Conservation (phyloP, 257 asterid genomes). For the Solanum megistacrolobum region DNA sequence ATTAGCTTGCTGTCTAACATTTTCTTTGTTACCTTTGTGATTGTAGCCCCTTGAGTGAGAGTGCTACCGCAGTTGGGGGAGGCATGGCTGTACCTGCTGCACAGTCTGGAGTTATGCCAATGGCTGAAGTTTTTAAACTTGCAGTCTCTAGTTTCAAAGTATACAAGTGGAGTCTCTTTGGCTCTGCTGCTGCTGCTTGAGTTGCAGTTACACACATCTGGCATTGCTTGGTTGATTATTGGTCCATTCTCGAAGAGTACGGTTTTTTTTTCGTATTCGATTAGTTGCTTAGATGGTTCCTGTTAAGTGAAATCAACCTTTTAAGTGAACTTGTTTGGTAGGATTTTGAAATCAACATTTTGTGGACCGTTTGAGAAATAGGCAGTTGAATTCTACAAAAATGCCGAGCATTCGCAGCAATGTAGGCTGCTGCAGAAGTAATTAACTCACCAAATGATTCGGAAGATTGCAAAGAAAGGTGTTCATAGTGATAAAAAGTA, state of each 20-base stretch:
- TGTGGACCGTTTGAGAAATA: too few species aligned
- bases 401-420: too few species aligned
- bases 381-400: too few species aligned
- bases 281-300: not conserved
- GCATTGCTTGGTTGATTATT: not conserved
- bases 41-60: slow-evolving; percentile 72
- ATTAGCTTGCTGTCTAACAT: not conserved
- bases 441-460: too few species aligned
- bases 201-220: not conserved
- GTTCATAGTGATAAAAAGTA: too few species aligned
- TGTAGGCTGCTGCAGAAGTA: too few species aligned
- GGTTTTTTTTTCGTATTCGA: not conserved
- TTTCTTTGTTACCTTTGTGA: not conserved
- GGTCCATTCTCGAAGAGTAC: not conserved
- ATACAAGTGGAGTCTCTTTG: slow-evolving; percentile 69
- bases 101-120: slow-evolving; percentile 57
- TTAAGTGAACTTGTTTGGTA: too few species aligned
- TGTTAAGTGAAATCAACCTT: too few species aligned
- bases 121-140: slow-evolving; percentile 65
- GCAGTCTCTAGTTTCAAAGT: slow-evolving; percentile 76
- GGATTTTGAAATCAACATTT: too few species aligned
- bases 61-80: slow-evolving; percentile 64
- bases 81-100: slow-evolving; percentile 69
- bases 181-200: slow-evolving; percentile 24
- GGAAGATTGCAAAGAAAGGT: too few species aligned